Evolutionary conservation across 2,329 filamentous ascomycete genomes (phyloP).

Genomic region (Colletotrichum cuscutae): DNA sequence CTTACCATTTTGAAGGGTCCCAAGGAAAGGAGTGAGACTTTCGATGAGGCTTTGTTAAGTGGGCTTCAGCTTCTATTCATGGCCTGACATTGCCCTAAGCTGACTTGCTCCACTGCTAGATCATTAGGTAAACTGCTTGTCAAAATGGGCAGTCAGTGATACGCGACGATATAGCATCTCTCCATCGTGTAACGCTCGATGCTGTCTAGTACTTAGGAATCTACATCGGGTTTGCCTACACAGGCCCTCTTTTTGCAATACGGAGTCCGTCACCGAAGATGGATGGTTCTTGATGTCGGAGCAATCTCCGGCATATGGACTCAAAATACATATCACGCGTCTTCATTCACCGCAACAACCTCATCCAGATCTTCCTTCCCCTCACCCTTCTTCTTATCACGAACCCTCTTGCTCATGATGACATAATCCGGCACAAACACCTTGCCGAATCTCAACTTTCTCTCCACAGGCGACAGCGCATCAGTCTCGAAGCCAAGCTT

Average conservation of each 20-base stretch:
- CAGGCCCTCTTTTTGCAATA: too few species aligned
- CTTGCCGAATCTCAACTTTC: constrained; percentile 64
- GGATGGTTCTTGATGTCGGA: too few species aligned
- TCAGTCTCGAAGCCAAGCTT: constrained; percentile 68
- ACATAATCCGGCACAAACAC: constrained; percentile 66
- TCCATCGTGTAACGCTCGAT: too few species aligned
- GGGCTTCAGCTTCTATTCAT: neutral
- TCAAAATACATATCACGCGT: neutral
- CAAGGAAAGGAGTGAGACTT: neutral
- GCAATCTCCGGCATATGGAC: too few species aligned
- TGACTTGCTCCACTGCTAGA: too few species aligned
- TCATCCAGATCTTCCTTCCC: neutral
- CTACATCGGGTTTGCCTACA: too few species aligned
- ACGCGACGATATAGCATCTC: too few species aligned
- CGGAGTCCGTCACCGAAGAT: too few species aligned
- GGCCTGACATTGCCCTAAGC: neutral
- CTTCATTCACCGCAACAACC: neutral
- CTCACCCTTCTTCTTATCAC: neutral
- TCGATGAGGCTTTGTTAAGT: neutral
- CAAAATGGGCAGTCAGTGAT: too few species aligned
- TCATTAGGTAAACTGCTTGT: too few species aligned
- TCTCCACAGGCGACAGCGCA: constrained; percentile 63
- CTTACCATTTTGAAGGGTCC: neutral
- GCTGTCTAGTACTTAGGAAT: too few species aligned
- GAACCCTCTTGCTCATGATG: constrained; percentile 65